Percentiles rank a stretch among this genome's conserved stretches.
Conservation (phyloP, 2,329 filamentous ascomycete species). For the Colletotrichum salicis region DNA sequence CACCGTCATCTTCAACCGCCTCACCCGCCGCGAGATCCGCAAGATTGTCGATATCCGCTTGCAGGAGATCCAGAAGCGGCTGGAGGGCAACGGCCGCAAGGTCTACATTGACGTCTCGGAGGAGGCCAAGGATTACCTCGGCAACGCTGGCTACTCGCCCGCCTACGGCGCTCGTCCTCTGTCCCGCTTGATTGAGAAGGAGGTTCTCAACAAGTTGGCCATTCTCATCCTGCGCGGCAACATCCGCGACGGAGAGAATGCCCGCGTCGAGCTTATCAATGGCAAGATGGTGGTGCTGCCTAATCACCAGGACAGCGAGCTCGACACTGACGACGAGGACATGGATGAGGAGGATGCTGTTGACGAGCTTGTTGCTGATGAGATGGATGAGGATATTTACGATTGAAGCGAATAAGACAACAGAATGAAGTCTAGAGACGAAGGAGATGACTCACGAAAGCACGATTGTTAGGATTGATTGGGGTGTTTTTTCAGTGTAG, state of each 20-base stretch:
- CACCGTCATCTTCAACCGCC: slow-evolving; percentile 97
- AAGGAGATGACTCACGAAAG: slow-evolving; percentile 16
- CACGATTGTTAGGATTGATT: slow-evolving; percentile 2
- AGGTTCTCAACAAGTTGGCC: slow-evolving; percentile 92
- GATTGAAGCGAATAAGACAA: slow-evolving; percentile 43
- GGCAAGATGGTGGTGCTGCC: slow-evolving; percentile 83
- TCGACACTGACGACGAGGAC: slow-evolving; percentile 69
- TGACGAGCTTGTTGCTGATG: slow-evolving; percentile 72
- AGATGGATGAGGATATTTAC: slow-evolving; percentile 69
- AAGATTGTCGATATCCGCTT: slow-evolving; percentile 95
- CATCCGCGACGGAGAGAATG: slow-evolving; percentile 86
- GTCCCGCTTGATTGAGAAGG: slow-evolving; percentile 91
- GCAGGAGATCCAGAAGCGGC: slow-evolving; percentile 87
- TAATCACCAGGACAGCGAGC: slow-evolving; percentile 77
- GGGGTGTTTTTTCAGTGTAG: neutral
- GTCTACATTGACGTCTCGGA: slow-evolving; percentile 84
- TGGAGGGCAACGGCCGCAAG: slow-evolving; percentile 86
- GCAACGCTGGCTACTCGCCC: slow-evolving; percentile 90
- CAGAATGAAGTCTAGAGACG: neutral
- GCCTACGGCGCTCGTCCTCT: slow-evolving; percentile 94
- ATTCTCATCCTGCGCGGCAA: slow-evolving; percentile 89
- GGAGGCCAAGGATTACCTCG: slow-evolving; percentile 93
- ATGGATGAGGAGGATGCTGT: slow-evolving; percentile 79
- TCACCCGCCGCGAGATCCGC: slow-evolving; percentile 89
- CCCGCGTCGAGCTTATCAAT: slow-evolving; percentile 80